phyloP scores from a whole-genome alignment of 768 basidiomycete species.

The Hygrophorus pudorinus region DNA sequence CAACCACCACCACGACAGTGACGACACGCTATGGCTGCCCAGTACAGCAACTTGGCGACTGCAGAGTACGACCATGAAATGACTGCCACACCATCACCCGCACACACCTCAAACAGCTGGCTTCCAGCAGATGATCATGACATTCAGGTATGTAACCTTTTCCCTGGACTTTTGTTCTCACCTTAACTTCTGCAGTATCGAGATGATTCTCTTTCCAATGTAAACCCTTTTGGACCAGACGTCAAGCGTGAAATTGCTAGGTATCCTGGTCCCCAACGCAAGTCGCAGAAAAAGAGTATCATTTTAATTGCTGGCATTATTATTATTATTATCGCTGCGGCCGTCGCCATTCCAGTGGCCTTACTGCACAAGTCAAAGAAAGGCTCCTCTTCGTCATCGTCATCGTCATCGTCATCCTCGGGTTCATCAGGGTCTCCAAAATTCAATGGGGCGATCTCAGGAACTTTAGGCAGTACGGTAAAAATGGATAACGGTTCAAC shows the following conservation, averaged over 20 bases:
- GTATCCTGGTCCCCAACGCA: neutral
- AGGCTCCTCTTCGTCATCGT: conserved; percentile 8
- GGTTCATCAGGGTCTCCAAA: neutral
- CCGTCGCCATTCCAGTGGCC: conserved; percentile 27
- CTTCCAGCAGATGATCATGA: too few species aligned
- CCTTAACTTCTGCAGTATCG: neutral
- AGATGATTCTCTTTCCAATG: neutral
- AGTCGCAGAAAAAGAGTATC: conserved; percentile 12
- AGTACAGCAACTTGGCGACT: too few species aligned
- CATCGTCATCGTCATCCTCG: conserved; percentile 7
- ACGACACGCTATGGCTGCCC: too few species aligned
- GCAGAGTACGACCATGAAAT: too few species aligned
- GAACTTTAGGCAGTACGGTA: conserved; percentile 57
- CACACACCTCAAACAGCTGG: too few species aligned
- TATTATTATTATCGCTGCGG: conserved; percentile 22
- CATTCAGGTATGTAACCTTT: too few species aligned
- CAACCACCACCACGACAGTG: too few species aligned
- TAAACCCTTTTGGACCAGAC: neutral
- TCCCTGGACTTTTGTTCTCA: too few species aligned
- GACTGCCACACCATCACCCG: too few species aligned
- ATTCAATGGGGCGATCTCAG: conserved; percentile 27
- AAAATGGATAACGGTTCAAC: conserved; percentile 67
- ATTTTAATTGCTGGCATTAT: conserved; percentile 17
- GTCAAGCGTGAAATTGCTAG: neutral
- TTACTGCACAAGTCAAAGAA: conserved; percentile 13